Conservation (phyloP, 2,329 filamentous ascomycete genomes). For the Aschersonia sp. region DNA sequence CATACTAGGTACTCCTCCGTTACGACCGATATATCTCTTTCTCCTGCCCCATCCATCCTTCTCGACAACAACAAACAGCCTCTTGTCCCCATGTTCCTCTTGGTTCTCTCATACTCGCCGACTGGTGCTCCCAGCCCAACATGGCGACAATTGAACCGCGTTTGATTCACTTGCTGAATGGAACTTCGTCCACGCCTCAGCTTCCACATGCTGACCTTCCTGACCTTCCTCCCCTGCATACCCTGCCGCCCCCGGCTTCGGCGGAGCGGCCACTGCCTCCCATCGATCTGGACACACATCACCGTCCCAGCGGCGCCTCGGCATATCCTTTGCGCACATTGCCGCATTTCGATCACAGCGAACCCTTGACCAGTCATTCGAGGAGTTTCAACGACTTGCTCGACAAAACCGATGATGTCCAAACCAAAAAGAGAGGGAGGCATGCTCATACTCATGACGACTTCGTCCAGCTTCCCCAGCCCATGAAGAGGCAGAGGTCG, state of each 20-base stretch:
- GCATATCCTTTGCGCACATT: conserved; percentile 24
- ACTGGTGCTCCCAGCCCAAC: conserved; percentile 15
- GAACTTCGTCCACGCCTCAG: conserved; percentile 30
- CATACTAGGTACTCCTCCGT: conserved; percentile 2
- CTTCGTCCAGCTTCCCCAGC: conserved; percentile 49
- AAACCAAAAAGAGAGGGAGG: conserved; percentile 40
- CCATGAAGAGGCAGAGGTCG: conserved; percentile 49
- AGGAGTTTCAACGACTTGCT: conserved; percentile 30
- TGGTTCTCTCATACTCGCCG: background rate
- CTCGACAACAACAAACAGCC: background rate
- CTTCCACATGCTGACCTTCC: conserved; percentile 36
- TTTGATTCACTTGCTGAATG: conserved; percentile 50
- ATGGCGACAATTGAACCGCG: conserved; percentile 56
- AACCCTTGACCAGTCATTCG: conserved; percentile 20
- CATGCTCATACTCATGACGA: conserved; percentile 39
- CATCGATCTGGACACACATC: conserved; percentile 34
- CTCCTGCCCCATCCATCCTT: background rate
- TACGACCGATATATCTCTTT: conserved; percentile 1
- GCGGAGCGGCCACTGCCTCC: conserved; percentile 33
- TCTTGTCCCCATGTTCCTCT: background rate
- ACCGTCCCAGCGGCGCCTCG: conserved; percentile 14
- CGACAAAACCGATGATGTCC: conserved; percentile 27
- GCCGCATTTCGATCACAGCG: conserved; percentile 21
- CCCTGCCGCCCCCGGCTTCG: conserved; percentile 26
- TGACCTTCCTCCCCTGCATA: conserved; percentile 41